Evolutionary conservation across 768 basidiomycete species (phyloP).

Genomic region (Fomitopsis pulvina): DNA sequence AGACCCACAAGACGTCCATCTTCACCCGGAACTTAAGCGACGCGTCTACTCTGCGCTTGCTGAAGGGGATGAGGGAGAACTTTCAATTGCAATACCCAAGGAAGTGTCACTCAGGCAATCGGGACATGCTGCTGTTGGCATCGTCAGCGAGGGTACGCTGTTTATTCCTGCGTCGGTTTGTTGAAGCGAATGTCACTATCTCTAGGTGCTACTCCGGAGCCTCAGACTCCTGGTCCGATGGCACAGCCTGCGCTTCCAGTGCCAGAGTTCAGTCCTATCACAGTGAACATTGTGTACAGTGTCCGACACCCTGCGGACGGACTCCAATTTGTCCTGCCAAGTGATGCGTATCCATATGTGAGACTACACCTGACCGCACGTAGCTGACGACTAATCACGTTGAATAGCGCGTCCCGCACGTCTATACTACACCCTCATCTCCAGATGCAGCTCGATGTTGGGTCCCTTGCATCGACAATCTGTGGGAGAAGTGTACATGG

Average conservation of each 20-base stretch:
- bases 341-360: slow-evolving; percentile 80
- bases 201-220: slow-evolving; percentile 73
- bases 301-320: slow-evolving; percentile 80
- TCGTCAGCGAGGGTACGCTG: slow-evolving; percentile 52
- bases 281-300: slow-evolving; percentile 73
- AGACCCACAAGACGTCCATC: slow-evolving; percentile 72
- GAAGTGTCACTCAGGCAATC: slow-evolving; percentile 63
- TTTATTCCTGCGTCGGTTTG: neutral
- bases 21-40: slow-evolving; percentile 90
- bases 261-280: slow-evolving; percentile 71
- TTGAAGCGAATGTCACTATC: neutral
- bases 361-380: slow-evolving; percentile 26
- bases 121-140: slow-evolving; percentile 36
- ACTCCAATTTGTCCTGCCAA: slow-evolving; percentile 75
- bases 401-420: slow-evolving; percentile 84
- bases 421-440: slow-evolving; percentile 81
- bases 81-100: slow-evolving; percentile 81
- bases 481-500: slow-evolving; percentile 98
- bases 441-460: slow-evolving; percentile 94
- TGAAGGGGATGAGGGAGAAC: slow-evolving; percentile 91
- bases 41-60: slow-evolving; percentile 85
- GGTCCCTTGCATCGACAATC: slow-evolving; percentile 94
- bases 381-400: neutral
- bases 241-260: slow-evolving; percentile 28
- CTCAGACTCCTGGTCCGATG: slow-evolving; percentile 52